These are phyloP conservation scores for Lachancea kluyveri DNA, from an alignment of 805 yeast species.

Conservation along the genomic window DNA sequence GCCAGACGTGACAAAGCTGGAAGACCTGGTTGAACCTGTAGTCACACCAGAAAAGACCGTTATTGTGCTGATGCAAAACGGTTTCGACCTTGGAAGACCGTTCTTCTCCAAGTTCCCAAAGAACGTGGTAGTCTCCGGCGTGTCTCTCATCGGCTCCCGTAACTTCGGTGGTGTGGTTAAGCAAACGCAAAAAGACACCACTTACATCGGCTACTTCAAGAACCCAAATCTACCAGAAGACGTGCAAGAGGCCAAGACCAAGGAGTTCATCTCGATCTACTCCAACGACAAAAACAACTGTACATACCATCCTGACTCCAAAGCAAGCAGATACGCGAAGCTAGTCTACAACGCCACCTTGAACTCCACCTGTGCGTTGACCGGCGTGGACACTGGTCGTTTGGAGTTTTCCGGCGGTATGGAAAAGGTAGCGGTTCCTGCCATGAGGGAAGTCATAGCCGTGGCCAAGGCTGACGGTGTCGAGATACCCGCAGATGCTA, in stretches of 20 bases:
- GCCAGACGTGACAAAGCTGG: constrained; percentile 53
- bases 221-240: constrained; percentile 27
- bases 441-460: constrained; percentile 58
- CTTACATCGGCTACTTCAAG: constrained; percentile 43
- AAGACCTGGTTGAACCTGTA: constrained; percentile 45
- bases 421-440: constrained; percentile 40
- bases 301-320: constrained; percentile 38
- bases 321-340: constrained; percentile 55
- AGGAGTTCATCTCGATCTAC: constrained; percentile 41
- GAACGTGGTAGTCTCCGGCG: constrained; percentile 48
- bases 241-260: constrained; percentile 28
- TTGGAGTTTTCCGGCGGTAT: constrained; percentile 38
- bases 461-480: constrained; percentile 66
- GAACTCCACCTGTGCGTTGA: constrained; percentile 55
- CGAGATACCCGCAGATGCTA: constrained; percentile 40
- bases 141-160: constrained; percentile 51
- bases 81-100: constrained; percentile 53
- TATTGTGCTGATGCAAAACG: constrained; percentile 52
- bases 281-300: constrained; percentile 36
- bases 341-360: constrained; percentile 63
- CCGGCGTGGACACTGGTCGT: constrained; percentile 51
- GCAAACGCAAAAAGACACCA: constrained; percentile 42
- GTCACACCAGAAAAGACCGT: constrained; percentile 38
- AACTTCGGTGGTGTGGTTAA: constrained; percentile 38
- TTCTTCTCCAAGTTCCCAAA: constrained; percentile 43